Percentiles rank a stretch among this genome's conserved stretches.
phyloP scores from a whole-genome alignment of 345 rosid species.

The Camelina hispida region DNA sequence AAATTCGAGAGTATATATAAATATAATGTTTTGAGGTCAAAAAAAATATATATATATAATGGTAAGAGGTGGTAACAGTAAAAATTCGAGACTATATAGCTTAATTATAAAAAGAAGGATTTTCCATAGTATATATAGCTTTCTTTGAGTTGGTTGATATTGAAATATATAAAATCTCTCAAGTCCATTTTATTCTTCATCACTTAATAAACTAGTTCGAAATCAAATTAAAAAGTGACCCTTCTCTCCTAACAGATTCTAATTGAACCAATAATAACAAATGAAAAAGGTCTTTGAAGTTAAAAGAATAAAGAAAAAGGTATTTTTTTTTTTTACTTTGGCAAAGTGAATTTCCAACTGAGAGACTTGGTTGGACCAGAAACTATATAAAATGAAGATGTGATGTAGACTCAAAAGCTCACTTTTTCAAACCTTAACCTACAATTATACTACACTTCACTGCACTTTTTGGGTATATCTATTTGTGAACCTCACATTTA shows the following conservation, averaged over 20 bases:
- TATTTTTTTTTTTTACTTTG: background rate
- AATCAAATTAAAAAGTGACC: background rate
- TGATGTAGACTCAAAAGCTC: conserved; percentile 4
- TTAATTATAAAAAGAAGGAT: too few species aligned
- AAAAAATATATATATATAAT: too few species aligned
- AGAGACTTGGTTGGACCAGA: background rate
- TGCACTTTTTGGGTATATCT: background rate
- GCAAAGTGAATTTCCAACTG: background rate
- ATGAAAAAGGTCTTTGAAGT: background rate
- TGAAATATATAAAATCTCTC: too few species aligned
- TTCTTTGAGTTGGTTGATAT: too few species aligned
- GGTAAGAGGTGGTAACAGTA: too few species aligned
- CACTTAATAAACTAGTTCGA: too few species aligned
- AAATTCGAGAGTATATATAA: too few species aligned
- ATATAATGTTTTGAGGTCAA: too few species aligned
- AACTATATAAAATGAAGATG: background rate
- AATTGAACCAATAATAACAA: background rate
- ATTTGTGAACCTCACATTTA: background rate
- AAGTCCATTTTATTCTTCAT: too few species aligned
- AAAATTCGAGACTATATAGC: too few species aligned
- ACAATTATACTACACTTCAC: background rate
- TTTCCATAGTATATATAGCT: too few species aligned
- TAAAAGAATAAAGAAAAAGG: background rate
- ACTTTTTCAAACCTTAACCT: conserved; percentile 27
- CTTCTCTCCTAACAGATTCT: background rate